A percentile compares a stretch with the other conserved stretches of the same genome.
phyloP scores from a whole-genome alignment of 129 eudicot species.

The Chrysanthemum seticuspe region DNA sequence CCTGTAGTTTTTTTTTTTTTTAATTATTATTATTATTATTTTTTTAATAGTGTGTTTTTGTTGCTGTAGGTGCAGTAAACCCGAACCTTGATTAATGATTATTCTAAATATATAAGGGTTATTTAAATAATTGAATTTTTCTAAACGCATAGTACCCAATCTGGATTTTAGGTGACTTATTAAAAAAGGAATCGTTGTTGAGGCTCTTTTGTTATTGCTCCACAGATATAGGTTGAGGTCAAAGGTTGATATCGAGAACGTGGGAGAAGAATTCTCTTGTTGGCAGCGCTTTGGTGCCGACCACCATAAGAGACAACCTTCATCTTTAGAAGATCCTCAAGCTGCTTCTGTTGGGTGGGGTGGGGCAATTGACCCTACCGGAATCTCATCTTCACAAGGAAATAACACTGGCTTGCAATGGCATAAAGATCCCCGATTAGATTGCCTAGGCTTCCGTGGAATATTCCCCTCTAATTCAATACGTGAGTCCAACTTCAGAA shows the following conservation, averaged over 20 bases:
- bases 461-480: slow-evolving; percentile 59
- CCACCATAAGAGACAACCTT: slow-evolving; percentile 26
- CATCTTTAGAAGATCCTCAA: slow-evolving; percentile 57
- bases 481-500: slow-evolving; percentile 41
- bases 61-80: no score
- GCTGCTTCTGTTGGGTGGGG: slow-evolving; percentile 79
- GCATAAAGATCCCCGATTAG: slow-evolving; percentile 72
- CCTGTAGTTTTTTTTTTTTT: neutral
- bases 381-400: slow-evolving; percentile 59
- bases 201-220: slow-evolving; percentile 7
- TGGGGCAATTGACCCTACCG: slow-evolving; percentile 50
- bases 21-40: neutral
- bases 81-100: no score
- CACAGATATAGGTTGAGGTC: slow-evolving; percentile 89
- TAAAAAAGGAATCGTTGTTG: neutral
- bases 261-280: slow-evolving; percentile 61
- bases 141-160: neutral
- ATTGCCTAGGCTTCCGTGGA: slow-evolving; percentile 81
- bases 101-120: no score
- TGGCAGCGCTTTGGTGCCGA: slow-evolving; percentile 76
- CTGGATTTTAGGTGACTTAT: neutral
- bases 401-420: slow-evolving; percentile 67
- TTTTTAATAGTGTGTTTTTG: neutral
- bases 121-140: no score
- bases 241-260: slow-evolving; percentile 77